Evolutionary conservation across 306 rosid species (phyloP).

Genomic region (Sindora glabra): DNA sequence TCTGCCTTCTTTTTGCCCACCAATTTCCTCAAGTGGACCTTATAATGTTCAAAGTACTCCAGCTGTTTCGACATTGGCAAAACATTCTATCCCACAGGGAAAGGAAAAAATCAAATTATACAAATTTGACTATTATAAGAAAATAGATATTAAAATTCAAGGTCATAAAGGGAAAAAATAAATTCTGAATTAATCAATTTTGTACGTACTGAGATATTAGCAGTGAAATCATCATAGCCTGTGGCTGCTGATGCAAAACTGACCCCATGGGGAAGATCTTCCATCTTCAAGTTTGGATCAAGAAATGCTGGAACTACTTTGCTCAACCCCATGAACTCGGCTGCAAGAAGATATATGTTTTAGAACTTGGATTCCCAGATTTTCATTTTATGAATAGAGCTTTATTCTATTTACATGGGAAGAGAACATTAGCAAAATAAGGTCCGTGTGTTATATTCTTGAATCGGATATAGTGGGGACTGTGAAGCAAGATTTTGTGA

Average conservation of each 20-base stretch:
- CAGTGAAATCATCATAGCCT: conserved; percentile 45
- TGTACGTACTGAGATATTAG: conserved; percentile 30
- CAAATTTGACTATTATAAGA: too few species aligned
- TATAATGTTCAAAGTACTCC: conserved; percentile 38
- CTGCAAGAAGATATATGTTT: conserved; percentile 6
- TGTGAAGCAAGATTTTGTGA: too few species aligned
- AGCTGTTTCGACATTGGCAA: conserved; percentile 31
- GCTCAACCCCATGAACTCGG: conserved; percentile 31
- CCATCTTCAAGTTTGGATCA: conserved; percentile 17
- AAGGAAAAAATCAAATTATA: too few species aligned
- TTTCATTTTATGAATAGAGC: too few species aligned
- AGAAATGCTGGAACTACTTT: conserved; percentile 35
- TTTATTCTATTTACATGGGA: too few species aligned
- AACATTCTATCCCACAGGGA: conserved; percentile 27
- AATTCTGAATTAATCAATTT: too few species aligned
- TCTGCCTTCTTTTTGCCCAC: conserved; percentile 22
- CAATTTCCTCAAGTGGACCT: conserved; percentile 11
- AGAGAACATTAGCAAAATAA: too few species aligned
- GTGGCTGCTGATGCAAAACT: conserved; percentile 53
- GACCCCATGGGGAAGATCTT: conserved; percentile 34
- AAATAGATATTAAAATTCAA: too few species aligned
- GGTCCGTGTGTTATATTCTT: too few species aligned
- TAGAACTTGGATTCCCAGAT: too few species aligned
- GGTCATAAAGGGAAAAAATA: too few species aligned
- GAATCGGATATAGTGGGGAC: too few species aligned